Base-by-base conservation (phyloP, 164 flowering plant genomes). In the Santalum album region DNA sequence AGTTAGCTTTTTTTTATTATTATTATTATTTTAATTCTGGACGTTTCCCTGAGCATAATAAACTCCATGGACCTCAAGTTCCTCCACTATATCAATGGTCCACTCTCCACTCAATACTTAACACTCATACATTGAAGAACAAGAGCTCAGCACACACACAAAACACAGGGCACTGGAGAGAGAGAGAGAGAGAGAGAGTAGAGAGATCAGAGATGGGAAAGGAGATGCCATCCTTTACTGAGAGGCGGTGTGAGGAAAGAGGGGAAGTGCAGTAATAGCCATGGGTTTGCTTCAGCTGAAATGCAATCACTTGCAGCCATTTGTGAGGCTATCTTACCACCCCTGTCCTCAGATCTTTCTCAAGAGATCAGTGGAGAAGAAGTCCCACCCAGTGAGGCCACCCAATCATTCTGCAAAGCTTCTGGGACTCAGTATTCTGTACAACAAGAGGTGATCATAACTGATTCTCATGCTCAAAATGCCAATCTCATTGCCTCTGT, bases 361-460 rank as follows among this genome's bases (percentile, higher is more conserved):
- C 45, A 52, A 18, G 61, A 62, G n/a, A 38, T n/a, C 21, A 11
- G 20, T 15, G 50, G 18, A 32, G 55, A 51, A 1, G 62, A 59
- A 19, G 58, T 32, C 5, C 70, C 34, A 19, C 47, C 70, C 1
- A 47, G 9, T 54, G 19, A 67, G 24, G 58, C 72, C 25, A 54
- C 71, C 26, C 65, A 61, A 6, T 61, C 72, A 4, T 84, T 78
- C 62, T 75, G 47, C 57, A 11, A 52, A 16, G 61, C 70, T 40
- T 81, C 90, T 52, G 90, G 60, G 1, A 65, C 81, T 49, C 72
- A 77, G n/a, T 0, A 54, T 27, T 80, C 81, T 2, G 39, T 80
- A 7, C 84, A 82, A 22, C 75, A 78, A 44, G 80, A 85, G 84
- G 92, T 82, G 54, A 59, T 39, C 2, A 12, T 0, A 24, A 17